Percentiles rank a stretch among this genome's conserved stretches.
These are phyloP conservation scores for Nothomitra cinnamomea DNA, from an alignment of 2,329 filamentous ascomycete species.

Conservation along the genomic window DNA sequence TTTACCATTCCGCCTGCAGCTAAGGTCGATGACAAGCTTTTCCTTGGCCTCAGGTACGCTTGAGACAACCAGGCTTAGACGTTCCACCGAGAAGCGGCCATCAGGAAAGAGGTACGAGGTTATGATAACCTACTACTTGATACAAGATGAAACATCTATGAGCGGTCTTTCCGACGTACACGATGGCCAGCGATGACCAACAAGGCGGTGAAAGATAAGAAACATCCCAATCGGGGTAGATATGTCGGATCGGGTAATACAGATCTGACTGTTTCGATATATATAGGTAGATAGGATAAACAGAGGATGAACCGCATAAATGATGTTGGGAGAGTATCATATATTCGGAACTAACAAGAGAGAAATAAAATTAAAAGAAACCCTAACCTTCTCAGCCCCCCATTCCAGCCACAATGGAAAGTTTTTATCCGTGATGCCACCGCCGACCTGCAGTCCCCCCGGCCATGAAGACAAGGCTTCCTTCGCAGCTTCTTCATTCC, in stretches of 20 bases:
- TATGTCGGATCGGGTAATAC: too few relatives aligned
- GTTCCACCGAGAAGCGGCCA: conserved; percentile 60
- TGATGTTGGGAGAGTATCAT: not conserved
- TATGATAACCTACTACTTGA: conserved; percentile 63
- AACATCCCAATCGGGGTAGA: too few relatives aligned
- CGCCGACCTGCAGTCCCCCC: conserved; percentile 68
- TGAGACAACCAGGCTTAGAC: conserved; percentile 56
- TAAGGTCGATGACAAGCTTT: conserved; percentile 87
- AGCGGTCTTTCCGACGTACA: not conserved
- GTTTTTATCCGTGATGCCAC: conserved; percentile 80
- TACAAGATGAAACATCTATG: not conserved
- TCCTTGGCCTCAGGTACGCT: conserved; percentile 56
- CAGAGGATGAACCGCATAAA: not conserved
- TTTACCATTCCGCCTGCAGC: conserved; percentile 60
- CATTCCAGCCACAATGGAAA: conserved; percentile 70
- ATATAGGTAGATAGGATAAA: conserved; percentile 8
- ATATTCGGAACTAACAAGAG: not conserved
- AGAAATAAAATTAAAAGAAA: conserved; percentile 7
- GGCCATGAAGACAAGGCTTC: conserved; percentile 70
- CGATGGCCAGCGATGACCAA: not conserved
- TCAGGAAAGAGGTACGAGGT: conserved; percentile 87
- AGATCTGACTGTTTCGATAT: conserved; percentile 5
- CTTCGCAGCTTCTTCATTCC: conserved; percentile 63
- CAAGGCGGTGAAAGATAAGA: not conserved
- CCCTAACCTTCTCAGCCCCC: conserved; percentile 69